A percentile compares a stretch with the other conserved stretches of the same genome.
Conservation (phyloP, 2,329 filamentous ascomycete genomes). For the Mycogone perniciosa region DNA sequence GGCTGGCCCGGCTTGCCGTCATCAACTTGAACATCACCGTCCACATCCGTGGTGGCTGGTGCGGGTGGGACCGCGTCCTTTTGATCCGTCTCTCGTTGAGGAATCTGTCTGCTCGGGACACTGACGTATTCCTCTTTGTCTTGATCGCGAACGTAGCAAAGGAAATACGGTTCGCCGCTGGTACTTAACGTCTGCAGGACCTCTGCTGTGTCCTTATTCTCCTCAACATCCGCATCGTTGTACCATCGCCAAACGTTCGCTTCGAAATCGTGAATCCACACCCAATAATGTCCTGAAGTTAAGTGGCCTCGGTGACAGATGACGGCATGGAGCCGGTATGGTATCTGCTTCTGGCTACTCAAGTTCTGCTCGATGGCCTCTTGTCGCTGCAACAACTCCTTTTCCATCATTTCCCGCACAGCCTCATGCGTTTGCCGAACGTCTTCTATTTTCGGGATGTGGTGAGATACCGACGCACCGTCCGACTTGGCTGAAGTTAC, state of each 20-base stretch:
- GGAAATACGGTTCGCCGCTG: conserved; percentile 72
- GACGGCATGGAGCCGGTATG: conserved; percentile 82
- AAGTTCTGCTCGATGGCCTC: conserved; percentile 21
- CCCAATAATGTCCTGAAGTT: conserved; percentile 86
- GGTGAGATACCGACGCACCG: background rate
- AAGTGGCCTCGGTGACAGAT: conserved; percentile 80
- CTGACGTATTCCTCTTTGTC: conserved; percentile 49
- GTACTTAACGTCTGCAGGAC: conserved; percentile 63
- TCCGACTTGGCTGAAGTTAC: conserved; percentile 17
- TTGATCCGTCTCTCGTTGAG: conserved; percentile 10
- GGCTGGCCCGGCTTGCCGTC: background rate
- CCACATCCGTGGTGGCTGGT: conserved; percentile 15
- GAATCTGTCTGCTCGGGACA: conserved; percentile 35
- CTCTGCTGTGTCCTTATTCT: conserved; percentile 56
- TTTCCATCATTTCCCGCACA: conserved; percentile 39
- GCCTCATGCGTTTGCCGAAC: conserved; percentile 19
- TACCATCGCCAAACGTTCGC: conserved; percentile 82
- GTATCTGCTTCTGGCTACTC: conserved; percentile 53
- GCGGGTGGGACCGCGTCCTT: conserved; percentile 5
- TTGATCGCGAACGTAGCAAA: conserved; percentile 73
- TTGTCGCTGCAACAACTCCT: conserved; percentile 32
- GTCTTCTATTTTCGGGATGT: conserved; percentile 11
- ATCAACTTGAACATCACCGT: conserved; percentile 19
- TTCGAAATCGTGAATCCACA: conserved; percentile 89
- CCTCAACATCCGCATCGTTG: conserved; percentile 78